A percentile compares a stretch with the other conserved stretches of the same genome.
Evolutionary conservation across 306 rosid species (phyloP).

Genomic region (Spatholobus suberectus): DNA sequence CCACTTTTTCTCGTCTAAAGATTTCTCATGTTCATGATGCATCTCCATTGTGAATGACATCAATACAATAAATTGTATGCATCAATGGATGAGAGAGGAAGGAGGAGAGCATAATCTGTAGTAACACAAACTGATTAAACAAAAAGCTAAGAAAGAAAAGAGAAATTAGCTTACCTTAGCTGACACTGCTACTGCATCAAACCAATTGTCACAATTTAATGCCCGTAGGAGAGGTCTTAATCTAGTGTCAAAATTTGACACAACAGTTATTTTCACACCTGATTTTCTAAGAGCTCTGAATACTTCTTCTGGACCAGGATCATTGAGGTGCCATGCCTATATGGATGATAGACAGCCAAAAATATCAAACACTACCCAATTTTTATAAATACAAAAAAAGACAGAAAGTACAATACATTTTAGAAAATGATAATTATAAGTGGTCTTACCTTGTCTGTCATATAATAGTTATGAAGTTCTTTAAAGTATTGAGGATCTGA

Average conservation of each 20-base stretch:
- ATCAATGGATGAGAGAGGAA: background rate
- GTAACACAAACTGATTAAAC: constrained; percentile 19
- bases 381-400: background rate
- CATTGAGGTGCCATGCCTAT: constrained; percentile 97
- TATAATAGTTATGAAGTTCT: constrained; percentile 85
- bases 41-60: constrained; percentile 2
- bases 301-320: constrained; percentile 80
- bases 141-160: background rate
- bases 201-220: constrained; percentile 88
- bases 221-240: constrained; percentile 82
- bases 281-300: constrained; percentile 74
- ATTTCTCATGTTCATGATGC: background rate
- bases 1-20: constrained; percentile 10
- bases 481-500: constrained; percentile 94
- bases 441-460: constrained; percentile 76
- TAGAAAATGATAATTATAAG: constrained; percentile 12
- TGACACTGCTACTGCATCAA: constrained; percentile 96
- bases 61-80: constrained; percentile 9
- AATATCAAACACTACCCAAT: constrained; percentile 28
- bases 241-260: constrained; percentile 94
- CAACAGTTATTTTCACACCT: constrained; percentile 85
- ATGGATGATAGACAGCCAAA: constrained; percentile 31
- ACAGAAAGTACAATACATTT: background rate
- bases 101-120: background rate
- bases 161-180: constrained; percentile 71